Base-by-base conservation (phyloP, 306 rosid genomes). In the Glycine latifolia region DNA sequence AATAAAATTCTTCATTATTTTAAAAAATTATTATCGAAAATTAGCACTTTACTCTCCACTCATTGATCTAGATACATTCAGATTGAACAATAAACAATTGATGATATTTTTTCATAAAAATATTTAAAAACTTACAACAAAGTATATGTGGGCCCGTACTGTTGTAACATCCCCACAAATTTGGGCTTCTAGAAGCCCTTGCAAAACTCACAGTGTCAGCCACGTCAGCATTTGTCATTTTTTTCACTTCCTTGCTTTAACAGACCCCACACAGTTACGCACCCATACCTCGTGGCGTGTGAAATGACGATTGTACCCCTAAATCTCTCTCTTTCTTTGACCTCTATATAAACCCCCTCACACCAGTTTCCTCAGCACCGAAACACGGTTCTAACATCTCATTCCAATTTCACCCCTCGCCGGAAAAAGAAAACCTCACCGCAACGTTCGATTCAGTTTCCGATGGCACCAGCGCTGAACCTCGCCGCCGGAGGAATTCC, bases 151-250 rank as follows among this genome's bases (percentile, higher is more conserved):
- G 74, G 47, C 33, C 56, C 75, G 70, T 16, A 75, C 1, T n/a
- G 3, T n/a, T 7, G 20, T 17, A 31, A 17, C 16, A 17, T 79
- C 44, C 17, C 43, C 9, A 39, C 0, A 17, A 53, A 17, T 15
- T 15, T 53, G 6, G 70, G 44, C 8, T 84, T 84, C 87, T 84
- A 79, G 87, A 84, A 84, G 78, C 74, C 17, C 8, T 58, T 12
- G 0, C 46, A 67, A 56, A 73, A 59, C 50, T 71, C 39, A 76
- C 50, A 7, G 73, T n/a, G 13, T 10, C 13, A 41, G 56, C 66
- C 82, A 78, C 67, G 67, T 67, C 75, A 78, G 7, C 44, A 78
- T 3, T 15, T 2, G 3, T 16, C 31, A 37, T 62, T 53, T 63
- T 37, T 37, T 61, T 53, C 79, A 4, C 67, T 77, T 67, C 70